Evolutionary conservation across 441 rosid genomes (phyloP).

Genomic region (Arabidopsis hybrid): DNA sequence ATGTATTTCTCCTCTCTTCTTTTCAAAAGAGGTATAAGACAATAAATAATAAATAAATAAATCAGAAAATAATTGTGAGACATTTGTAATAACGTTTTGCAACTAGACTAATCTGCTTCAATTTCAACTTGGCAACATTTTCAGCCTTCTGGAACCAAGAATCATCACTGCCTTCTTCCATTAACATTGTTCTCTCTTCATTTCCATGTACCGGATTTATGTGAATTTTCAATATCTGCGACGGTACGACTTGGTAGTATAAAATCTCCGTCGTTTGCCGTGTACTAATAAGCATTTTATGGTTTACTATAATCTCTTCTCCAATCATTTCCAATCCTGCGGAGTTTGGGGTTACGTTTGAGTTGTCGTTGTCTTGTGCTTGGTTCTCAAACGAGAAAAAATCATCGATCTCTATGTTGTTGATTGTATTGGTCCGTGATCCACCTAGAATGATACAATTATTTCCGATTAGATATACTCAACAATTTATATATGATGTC

Average conservation of each 20-base stretch:
- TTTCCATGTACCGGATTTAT: conserved; percentile 45
- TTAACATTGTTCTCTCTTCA: conserved; percentile 36
- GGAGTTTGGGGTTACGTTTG: conserved; percentile 46
- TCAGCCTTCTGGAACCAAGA: conserved; percentile 42
- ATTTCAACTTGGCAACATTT: conserved; percentile 31
- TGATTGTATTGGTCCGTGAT: conserved; percentile 31
- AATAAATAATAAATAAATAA: conserved; percentile 7
- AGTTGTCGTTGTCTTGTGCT: conserved; percentile 38
- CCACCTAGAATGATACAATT: conserved; percentile 6
- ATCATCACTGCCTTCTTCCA: conserved; percentile 18
- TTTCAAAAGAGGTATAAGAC: not conserved
- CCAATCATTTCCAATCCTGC: conserved; percentile 74
- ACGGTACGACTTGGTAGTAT: conserved; percentile 78
- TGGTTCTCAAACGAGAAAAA: conserved; percentile 60
- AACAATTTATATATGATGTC: conserved; percentile 8
- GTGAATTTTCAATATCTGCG: conserved; percentile 73
- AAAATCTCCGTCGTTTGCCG: conserved; percentile 77
- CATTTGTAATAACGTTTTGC: conserved; percentile 42
- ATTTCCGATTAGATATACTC: conserved; percentile 33
- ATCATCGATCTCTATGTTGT: conserved; percentile 53
- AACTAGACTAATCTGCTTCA: conserved; percentile 35
- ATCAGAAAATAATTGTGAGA: conserved; percentile 33
- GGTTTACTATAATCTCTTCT: conserved; percentile 61
- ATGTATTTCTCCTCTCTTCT: conserved; percentile 2
- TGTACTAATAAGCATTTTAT: conserved; percentile 66